These are phyloP conservation scores for Cryptosporidium viatorum DNA, from an alignment of 169 alveolate genomes.

Conservation along the genomic window DNA sequence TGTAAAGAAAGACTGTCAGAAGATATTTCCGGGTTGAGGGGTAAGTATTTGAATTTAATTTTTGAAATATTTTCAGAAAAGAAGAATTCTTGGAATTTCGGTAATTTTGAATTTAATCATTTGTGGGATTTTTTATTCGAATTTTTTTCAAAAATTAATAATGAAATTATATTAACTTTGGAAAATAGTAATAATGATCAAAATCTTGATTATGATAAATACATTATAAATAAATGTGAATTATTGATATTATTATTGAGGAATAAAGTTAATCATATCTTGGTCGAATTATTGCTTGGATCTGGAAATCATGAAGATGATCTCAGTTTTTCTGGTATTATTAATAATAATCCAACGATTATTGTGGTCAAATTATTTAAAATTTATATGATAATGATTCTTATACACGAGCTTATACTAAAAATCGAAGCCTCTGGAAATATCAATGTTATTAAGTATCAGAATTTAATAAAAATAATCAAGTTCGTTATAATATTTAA, in stretches of 20 bases:
- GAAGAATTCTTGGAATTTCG: not conserved
- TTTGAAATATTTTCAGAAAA: constrained; percentile 4
- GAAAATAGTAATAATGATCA: not conserved
- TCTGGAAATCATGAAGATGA: not conserved
- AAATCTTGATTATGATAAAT: not conserved
- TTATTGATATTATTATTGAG: not conserved
- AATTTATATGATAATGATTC: not conserved
- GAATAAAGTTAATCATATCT: constrained; percentile 3
- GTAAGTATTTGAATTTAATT: not conserved
- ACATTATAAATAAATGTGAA: not conserved
- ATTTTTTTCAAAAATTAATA: not conserved
- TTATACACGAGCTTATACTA: not conserved
- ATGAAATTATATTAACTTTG: not conserved
- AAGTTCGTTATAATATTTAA: constrained; percentile 23
- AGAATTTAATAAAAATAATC: constrained; percentile 4
- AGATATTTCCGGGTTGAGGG: not conserved
- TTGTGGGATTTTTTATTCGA: not conserved
- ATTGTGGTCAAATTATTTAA: not conserved
- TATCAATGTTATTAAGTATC: not conserved
- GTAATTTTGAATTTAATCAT: not conserved
- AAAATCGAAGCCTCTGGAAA: not conserved
- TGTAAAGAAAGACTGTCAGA: not conserved
- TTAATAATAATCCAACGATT: not conserved
- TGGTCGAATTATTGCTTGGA: not conserved
- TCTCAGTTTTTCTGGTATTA: too few species aligned